Conservation (phyloP, 2,329 filamentous ascomycete genomes). For the Pleoardoris graminearum region DNA sequence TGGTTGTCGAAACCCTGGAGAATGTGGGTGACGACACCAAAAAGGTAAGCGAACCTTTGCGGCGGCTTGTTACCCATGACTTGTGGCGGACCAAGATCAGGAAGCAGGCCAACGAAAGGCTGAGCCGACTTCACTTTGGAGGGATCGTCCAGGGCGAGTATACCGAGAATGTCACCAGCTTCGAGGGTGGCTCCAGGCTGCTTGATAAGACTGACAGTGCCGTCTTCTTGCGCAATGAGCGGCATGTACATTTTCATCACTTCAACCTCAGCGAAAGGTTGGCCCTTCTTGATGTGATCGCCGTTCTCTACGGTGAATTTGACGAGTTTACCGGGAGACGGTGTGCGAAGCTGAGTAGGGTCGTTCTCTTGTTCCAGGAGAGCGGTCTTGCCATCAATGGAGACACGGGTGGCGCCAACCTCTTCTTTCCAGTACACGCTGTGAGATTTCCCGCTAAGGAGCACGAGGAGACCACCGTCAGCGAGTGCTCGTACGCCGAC, state of each 20-base stretch:
- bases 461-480: conserved; percentile 88
- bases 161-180: conserved; percentile 97
- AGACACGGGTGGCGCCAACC: conserved; percentile 90
- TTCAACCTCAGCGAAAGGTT: conserved; percentile 95
- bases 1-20: conserved; percentile 95
- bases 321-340: conserved; percentile 95
- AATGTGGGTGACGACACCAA: conserved; percentile 82
- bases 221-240: conserved; percentile 89
- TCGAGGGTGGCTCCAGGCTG: conserved; percentile 97
- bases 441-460: conserved; percentile 91
- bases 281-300: conserved; percentile 86
- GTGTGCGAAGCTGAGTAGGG: conserved; percentile 92
- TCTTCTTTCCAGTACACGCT: conserved; percentile 99
- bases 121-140: conserved; percentile 95
- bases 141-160: conserved; percentile 91
- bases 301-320: conserved; percentile 97
- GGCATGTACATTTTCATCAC: conserved; percentile 99
- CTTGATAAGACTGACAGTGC: conserved; percentile 97
- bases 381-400: conserved; percentile 97
- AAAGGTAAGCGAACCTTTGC: conserved; percentile 79
- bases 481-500: conserved; percentile 91
- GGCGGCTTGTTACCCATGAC: conserved; percentile 89
- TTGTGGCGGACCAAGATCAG: conserved; percentile 81
- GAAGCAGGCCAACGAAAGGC: conserved; percentile 88
- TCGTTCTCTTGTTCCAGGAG: conserved; percentile 98